Evolutionary conservation across 2,329 filamentous ascomycete genomes (phyloP).

Genomic region (Trichoderma oligosporum): DNA sequence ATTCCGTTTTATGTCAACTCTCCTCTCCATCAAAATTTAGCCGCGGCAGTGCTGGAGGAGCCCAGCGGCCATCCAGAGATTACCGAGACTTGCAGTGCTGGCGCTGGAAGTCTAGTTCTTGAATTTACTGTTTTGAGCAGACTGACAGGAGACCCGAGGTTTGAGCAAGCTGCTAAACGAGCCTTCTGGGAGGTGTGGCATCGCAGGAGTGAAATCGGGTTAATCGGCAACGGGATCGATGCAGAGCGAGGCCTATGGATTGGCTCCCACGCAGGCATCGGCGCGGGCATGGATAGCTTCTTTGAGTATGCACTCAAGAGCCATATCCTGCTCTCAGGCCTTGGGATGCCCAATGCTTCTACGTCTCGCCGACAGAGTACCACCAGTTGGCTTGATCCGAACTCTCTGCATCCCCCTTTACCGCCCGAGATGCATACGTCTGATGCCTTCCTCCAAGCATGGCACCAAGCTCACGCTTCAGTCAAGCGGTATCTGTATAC

Average conservation of each 20-base stretch:
- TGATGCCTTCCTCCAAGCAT: slow-evolving; percentile 74
- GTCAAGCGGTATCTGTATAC: slow-evolving; percentile 92
- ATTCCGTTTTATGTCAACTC: slow-evolving; percentile 92
- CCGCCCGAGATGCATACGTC: slow-evolving; percentile 65
- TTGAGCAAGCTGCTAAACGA: slow-evolving; percentile 82
- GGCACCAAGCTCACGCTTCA: slow-evolving; percentile 79
- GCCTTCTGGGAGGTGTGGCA: slow-evolving; percentile 99
- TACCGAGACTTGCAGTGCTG: slow-evolving; percentile 94
- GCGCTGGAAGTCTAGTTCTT: slow-evolving; percentile 89
- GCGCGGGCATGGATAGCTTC: slow-evolving; percentile 95
- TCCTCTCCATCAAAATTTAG: slow-evolving; percentile 60
- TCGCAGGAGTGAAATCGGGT: slow-evolving; percentile 74
- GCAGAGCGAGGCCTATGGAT: slow-evolving; percentile 89
- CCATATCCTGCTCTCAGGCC: slow-evolving; percentile 81
- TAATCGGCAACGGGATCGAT: slow-evolving; percentile 89
- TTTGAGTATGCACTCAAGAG: slow-evolving; percentile 98
- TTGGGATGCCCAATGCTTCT: slow-evolving; percentile 52
- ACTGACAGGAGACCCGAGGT: slow-evolving; percentile 79
- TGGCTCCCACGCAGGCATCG: slow-evolving; percentile 84
- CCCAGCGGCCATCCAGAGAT: slow-evolving; percentile 58
- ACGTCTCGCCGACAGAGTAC: slow-evolving; percentile 40
- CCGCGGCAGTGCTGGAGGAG: slow-evolving; percentile 18
- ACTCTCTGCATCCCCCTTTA: slow-evolving; percentile 57
- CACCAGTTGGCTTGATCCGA: slow-evolving; percentile 58
- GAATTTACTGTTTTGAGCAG: slow-evolving; percentile 90